Conservation (phyloP, 345 rosid genomes). For the Hypericum perforatum region DNA sequence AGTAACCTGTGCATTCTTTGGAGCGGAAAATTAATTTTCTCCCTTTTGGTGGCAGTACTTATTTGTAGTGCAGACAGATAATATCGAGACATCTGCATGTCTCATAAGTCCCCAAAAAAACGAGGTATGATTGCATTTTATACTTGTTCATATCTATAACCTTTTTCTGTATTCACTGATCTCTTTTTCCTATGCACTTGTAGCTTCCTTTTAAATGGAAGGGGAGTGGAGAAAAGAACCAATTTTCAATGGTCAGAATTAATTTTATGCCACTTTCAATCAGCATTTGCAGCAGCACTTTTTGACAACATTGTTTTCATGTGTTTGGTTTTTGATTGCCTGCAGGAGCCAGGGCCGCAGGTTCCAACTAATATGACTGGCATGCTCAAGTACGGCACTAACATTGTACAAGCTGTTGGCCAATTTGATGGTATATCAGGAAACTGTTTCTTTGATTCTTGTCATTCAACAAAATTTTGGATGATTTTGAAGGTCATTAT, state of each 20-base stretch:
- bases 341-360: conserved; percentile 11
- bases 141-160: not conserved
- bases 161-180: not conserved
- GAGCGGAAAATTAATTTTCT: not conserved
- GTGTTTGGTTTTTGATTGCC: not conserved
- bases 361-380: conserved; percentile 10
- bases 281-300: not conserved
- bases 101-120: conserved; percentile 9
- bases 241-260: conserved; percentile 10
- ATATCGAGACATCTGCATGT: conserved; percentile 10
- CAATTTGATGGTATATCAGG: conserved; percentile 12
- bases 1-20: not conserved
- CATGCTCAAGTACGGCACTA: conserved; percentile 8
- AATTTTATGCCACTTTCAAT: not conserved
- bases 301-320: not conserved
- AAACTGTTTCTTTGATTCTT: not conserved
- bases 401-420: conserved; percentile 13
- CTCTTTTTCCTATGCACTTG: not conserved
- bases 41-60: conserved; percentile 3
- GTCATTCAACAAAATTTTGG: not conserved
- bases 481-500: conserved; percentile 7
- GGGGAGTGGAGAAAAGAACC: conserved; percentile 10
- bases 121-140: conserved; percentile 4
- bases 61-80: conserved; percentile 6
- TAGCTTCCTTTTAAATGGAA: conserved; percentile 14